Evolutionary conservation across 2,329 filamentous ascomycete genomes (phyloP).

Genomic region (Colletotrichum camelliae): DNA sequence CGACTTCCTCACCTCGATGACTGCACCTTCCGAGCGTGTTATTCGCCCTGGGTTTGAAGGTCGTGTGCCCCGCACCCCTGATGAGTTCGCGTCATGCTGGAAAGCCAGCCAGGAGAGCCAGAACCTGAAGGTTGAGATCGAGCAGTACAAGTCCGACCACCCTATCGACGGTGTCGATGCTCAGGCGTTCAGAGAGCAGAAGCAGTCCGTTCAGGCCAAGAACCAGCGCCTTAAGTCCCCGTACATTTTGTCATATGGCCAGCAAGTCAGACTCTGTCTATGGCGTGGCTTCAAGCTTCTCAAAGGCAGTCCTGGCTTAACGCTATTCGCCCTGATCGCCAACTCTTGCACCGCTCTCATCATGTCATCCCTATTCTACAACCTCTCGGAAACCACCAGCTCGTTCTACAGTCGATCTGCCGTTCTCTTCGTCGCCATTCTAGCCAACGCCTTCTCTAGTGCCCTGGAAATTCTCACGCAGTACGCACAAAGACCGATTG

Average conservation of each 20-base stretch:
- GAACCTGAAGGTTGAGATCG: constrained; percentile 32
- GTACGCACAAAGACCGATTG: constrained; percentile 29
- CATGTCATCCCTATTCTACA: constrained; percentile 57
- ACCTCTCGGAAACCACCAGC: constrained; percentile 43
- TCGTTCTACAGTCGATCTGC: constrained; percentile 52
- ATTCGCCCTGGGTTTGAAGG: constrained; percentile 29
- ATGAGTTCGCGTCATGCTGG: constrained; percentile 35
- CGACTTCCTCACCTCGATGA: constrained; percentile 73
- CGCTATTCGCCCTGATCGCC: constrained; percentile 42
- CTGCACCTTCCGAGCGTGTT: constrained; percentile 35
- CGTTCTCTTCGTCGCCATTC: constrained; percentile 57
- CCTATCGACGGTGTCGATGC: constrained; percentile 13
- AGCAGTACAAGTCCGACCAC: constrained; percentile 26
- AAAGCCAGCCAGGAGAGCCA: constrained; percentile 28
- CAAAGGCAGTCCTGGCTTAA: constrained; percentile 42
- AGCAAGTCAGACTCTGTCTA: constrained; percentile 50
- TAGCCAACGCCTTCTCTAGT: constrained; percentile 55
- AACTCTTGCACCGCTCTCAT: constrained; percentile 56
- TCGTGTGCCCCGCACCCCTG: constrained; percentile 33
- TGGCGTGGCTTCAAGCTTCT: constrained; percentile 46
- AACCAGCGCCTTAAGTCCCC: constrained; percentile 55
- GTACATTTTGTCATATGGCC: constrained; percentile 51
- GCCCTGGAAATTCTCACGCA: constrained; percentile 34
- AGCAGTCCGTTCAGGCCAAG: constrained; percentile 24
- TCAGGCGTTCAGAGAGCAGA: constrained; percentile 2